These are phyloP conservation scores for Buxus sempervirens DNA, from an alignment of 164 flowering plant genomes.

Conservation along the genomic window DNA sequence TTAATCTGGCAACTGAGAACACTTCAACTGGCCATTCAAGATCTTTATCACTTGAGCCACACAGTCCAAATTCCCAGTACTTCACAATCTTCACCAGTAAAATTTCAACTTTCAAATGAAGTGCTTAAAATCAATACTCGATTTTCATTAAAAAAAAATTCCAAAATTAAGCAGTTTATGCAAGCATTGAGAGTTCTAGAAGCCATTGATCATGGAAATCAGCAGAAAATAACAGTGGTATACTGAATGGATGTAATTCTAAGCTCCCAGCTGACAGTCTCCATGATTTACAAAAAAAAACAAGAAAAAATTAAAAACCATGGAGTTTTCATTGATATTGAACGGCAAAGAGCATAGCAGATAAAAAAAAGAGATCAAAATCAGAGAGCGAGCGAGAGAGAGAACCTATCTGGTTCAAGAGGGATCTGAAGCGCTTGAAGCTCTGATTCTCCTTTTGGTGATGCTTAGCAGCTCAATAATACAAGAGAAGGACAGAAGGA, in stretches of 20 bases:
- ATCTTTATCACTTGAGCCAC: no score
- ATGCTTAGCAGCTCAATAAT: neutral
- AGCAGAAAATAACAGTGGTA: neutral
- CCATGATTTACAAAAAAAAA: no score
- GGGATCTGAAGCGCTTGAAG: slow-evolving; percentile 7
- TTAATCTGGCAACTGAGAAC: no score
- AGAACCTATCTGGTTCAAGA: slow-evolving; percentile 9
- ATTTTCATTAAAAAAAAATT: no score
- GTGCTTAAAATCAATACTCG: neutral
- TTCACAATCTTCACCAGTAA: neutral
- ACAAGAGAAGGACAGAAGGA: slow-evolving; percentile 2
- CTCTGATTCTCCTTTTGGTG: neutral
- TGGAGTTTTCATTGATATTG: no score
- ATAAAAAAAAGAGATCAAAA: neutral
- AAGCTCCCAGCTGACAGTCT: no score
- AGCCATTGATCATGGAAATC: neutral
- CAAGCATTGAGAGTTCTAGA: neutral
- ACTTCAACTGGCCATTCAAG: no score
- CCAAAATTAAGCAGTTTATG: neutral
- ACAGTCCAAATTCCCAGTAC: no score
- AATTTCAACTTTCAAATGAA: neutral
- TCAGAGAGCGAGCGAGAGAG: neutral
- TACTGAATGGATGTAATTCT: neutral
- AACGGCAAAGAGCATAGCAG: neutral
- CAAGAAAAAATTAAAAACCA: no score